A percentile compares a stretch with the other conserved stretches of the same genome.
Evolutionary conservation across 2,329 filamentous ascomycete genomes (phyloP).

Genomic region (Cadophora malorum): DNA sequence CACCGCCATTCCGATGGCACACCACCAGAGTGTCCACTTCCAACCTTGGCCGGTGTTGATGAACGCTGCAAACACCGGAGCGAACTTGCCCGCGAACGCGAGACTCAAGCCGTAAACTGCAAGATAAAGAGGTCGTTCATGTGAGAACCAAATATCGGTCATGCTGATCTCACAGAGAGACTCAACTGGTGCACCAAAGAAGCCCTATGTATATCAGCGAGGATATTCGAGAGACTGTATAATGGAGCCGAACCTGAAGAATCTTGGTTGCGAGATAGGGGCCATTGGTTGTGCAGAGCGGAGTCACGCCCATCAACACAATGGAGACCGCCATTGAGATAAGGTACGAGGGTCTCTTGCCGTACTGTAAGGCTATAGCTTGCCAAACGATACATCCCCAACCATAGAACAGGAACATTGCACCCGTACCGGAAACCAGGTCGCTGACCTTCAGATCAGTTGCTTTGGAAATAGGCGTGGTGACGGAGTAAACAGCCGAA

Average conservation of each 20-base stretch:
- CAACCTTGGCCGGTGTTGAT: constrained; percentile 55
- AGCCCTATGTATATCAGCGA: constrained; percentile 25
- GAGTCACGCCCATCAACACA: constrained; percentile 47
- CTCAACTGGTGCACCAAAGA: constrained; percentile 40
- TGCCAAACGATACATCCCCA: constrained; percentile 60
- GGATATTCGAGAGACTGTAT: neutral
- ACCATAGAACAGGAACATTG: constrained; percentile 58
- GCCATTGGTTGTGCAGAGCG: constrained; percentile 37
- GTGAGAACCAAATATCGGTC: constrained; percentile 50
- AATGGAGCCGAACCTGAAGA: constrained; percentile 25
- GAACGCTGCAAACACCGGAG: constrained; percentile 55
- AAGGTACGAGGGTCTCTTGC: constrained; percentile 56
- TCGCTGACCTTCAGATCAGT: constrained; percentile 52
- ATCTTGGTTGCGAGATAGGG: constrained; percentile 38
- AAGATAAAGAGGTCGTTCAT: constrained; percentile 51
- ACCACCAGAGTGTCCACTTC: constrained; percentile 53
- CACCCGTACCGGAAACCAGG: constrained; percentile 56
- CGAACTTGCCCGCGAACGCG: constrained; percentile 50
- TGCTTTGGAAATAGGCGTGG: constrained; percentile 53
- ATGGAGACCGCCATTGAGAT: constrained; percentile 46
- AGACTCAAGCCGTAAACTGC: constrained; percentile 52
- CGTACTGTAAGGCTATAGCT: constrained; percentile 57
- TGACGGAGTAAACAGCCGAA: constrained; percentile 55
- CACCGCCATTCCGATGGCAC: constrained; percentile 57
- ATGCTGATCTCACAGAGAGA: constrained; percentile 44